Evolutionary conservation across 1,284 basidiomycete genomes (phyloP).

Genomic region (Anthracocystis walkeri): DNA sequence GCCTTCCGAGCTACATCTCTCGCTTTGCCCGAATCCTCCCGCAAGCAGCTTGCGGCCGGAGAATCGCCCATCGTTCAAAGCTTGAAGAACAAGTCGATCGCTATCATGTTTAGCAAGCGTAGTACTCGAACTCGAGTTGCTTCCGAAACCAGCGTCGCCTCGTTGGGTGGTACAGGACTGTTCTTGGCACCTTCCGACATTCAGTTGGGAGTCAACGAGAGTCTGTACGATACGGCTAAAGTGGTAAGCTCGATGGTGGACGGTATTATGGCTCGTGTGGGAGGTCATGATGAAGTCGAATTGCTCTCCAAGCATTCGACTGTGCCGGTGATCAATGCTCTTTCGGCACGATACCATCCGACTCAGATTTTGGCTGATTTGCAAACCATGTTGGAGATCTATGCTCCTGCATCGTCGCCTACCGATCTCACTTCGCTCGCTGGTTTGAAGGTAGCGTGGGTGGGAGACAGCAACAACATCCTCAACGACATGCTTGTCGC

Average conservation of each 20-base stretch:
- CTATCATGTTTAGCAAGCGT: slow-evolving; percentile 90
- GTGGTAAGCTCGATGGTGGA: slow-evolving; percentile 93
- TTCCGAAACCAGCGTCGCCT: slow-evolving; percentile 77
- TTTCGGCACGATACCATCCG: slow-evolving; percentile 95
- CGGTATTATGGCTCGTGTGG: slow-evolving; percentile 96
- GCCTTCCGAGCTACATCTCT: slow-evolving; percentile 74
- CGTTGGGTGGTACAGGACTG: slow-evolving; percentile 79
- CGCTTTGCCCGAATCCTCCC: slow-evolving; percentile 29
- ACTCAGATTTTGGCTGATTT: slow-evolving; percentile 95
- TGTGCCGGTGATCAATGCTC: slow-evolving; percentile 94
- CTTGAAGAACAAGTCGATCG: slow-evolving; percentile 83
- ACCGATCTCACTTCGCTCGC: slow-evolving; percentile 60
- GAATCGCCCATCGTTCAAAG: slow-evolving; percentile 71
- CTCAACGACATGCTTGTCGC: slow-evolving; percentile 97
- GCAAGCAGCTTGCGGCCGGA: slow-evolving; percentile 39
- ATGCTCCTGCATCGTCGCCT: slow-evolving; percentile 73
- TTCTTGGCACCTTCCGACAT: slow-evolving; percentile 94
- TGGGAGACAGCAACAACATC: slow-evolving; percentile 96
- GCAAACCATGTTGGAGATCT: slow-evolving; percentile 83
- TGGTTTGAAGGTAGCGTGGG: slow-evolving; percentile 76
- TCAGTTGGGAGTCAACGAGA: slow-evolving; percentile 96
- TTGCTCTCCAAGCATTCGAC: slow-evolving; percentile 87
- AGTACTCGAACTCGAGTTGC: slow-evolving; percentile 91
- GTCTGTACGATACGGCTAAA: slow-evolving; percentile 80
- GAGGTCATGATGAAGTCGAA: slow-evolving; percentile 89